Percentiles rank a stretch among this genome's conserved stretches.
These are phyloP conservation scores for Scheffersomyces coipomensis DNA, from an alignment of 805 yeast genomes.

Conservation along the genomic window DNA sequence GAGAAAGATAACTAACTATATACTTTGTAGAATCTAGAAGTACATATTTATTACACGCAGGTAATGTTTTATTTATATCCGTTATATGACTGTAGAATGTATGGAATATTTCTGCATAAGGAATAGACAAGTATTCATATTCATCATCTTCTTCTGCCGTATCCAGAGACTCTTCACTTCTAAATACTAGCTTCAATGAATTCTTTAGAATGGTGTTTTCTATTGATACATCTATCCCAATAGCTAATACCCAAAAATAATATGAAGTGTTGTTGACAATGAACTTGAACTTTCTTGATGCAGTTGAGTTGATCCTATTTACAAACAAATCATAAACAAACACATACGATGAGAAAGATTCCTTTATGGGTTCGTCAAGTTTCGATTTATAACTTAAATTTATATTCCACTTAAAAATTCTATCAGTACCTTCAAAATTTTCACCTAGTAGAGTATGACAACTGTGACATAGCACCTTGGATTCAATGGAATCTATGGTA, in stretches of 20 bases:
- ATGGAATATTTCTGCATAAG: slow-evolving; percentile 10
- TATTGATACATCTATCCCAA: slow-evolving; percentile 29
- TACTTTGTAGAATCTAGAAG: slow-evolving; percentile 5
- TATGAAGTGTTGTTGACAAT: slow-evolving; percentile 8
- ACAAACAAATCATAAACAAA: slow-evolving; percentile 37
- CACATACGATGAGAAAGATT: slow-evolving; percentile 32
- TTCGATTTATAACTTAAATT: slow-evolving; percentile 18
- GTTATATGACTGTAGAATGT: slow-evolving; percentile 14
- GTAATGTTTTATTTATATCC: slow-evolving; percentile 16
- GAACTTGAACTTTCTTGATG: slow-evolving; percentile 29
- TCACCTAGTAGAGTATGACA: slow-evolving; percentile 45
- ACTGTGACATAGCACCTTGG: slow-evolving; percentile 24
- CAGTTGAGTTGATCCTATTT: slow-evolving; percentile 40
- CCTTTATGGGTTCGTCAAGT: slow-evolving; percentile 5
- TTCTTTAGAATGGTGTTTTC: slow-evolving; percentile 14
- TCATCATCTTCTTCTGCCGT: slow-evolving; percentile 12
- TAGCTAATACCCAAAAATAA: slow-evolving; percentile 34
- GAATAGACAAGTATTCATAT: slow-evolving; percentile 14
- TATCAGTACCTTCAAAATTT: slow-evolving; percentile 15
- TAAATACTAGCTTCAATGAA: slow-evolving; percentile 27
- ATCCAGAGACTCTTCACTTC: slow-evolving; percentile 11
- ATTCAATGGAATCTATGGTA: slow-evolving; percentile 4
- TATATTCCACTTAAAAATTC: slow-evolving; percentile 59
- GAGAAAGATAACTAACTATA: slow-evolving; percentile 14
- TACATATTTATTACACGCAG: slow-evolving; percentile 9